Base-by-base conservation (phyloP, 495 filamentous ascomycete species). In the Trichoderma asperelloides region DNA sequence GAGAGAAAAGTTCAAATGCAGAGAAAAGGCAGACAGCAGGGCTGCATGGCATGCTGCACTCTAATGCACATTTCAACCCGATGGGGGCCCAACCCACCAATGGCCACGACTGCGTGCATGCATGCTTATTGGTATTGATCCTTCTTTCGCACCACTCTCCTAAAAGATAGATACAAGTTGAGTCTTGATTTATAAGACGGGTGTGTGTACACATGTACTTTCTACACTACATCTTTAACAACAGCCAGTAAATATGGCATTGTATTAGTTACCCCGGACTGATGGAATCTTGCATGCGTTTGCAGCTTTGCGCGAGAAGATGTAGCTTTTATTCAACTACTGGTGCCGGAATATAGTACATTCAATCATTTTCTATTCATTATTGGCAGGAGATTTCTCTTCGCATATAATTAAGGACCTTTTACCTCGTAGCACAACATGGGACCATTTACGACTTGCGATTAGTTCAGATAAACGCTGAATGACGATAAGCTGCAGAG, bases 21-120 rank as follows among this genome's bases (percentile, higher is more conserved):
- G 27, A 60, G 25, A 3, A 60, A 13, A 28, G 16, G 16, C 3
- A 30, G 55, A 25, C 55, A 27, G 16, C 47, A 60, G 27, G 55
- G 55, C 55, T 60, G 55, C 23, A 60, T 60, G 25, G 11, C 55
- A 60, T 60, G 55, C 55, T 30, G 55, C 55, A 13, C 25, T 30
- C 23, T 30, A 60, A 60, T 60, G 55, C 55, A 60, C 55, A 60
- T 60, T 60, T 60, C 55, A 27, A 60, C 55, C 55, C 55, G 30
- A 60, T 60, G 23, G n/a, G 55, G 55, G 55, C 55, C 55, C 16
- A 60, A 60, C 23, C 55, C 55, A 27, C 23, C 55, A 60, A 5
- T 2, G 23, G n/a, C n/a, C 25, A 27, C 49, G 45, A 49, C 8
- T 55, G 23, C 16, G 30, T 13, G 55, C 16, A 60, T 60, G n/a